Evolutionary conservation across 2,329 filamentous ascomycete species (phyloP), one percentile per base, ranked within the genome.

Genomic region (Amesomyces nigricolor): DNA sequence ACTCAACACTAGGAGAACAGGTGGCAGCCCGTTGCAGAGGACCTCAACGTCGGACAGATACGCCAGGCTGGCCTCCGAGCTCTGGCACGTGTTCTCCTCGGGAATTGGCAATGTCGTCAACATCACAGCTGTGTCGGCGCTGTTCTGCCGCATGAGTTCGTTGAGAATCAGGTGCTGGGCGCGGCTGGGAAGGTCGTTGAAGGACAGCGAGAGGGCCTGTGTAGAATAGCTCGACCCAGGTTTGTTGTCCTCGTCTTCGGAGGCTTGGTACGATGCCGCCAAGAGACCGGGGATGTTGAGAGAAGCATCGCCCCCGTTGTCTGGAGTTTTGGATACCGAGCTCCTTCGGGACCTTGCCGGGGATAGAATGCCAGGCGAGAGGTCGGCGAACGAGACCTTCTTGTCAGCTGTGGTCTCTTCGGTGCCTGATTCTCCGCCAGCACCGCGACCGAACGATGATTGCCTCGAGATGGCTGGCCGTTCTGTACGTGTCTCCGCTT

Each of bases 131-230:
- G 90, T 89, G 17, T 88, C 78, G 39, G 70, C 69, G 61, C 86
- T 89, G 58, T 89, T 75, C 56, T 78, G 77, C 3, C 79, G 76
- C 74, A 95, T 91, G 61, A 95, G 73, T 68, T 95, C 89, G 67
- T 95, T 95, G 14, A 95, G 72, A 29, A 95, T 91, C 37, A 95
- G 72, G 69, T 95, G 89, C 68, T 95, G 90, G 2, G 89, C 89
- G 14, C 89, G 83, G 64, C 87, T 89, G 0, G 90, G 89, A 4
- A 95, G 74, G 65, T 95, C 89, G 64, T 95, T 95, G 75, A 95
- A 95, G 2, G 85, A 89, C 2, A 95, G 74, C 0, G 89, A 80
- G 3, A 89, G 71, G 2, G 81, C 78, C 51, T 85, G 82, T 19
- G 81, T 80, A 3, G 81, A 79, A 65, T 79, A 81, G 14, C 73